Evolutionary conservation across 345 rosid species (phyloP).

Genomic region (Lepidium sativum): DNA sequence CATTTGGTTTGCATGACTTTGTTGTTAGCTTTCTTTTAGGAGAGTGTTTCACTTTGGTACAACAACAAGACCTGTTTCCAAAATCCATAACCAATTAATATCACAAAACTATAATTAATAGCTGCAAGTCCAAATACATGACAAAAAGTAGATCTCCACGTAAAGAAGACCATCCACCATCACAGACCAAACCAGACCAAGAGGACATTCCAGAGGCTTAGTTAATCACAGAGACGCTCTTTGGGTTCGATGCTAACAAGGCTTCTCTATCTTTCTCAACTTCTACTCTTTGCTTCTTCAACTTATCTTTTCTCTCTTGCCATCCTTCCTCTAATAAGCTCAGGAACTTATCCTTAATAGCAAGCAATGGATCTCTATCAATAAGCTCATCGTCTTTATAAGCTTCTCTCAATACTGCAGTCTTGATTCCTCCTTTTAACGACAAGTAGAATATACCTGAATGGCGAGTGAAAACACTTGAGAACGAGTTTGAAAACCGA

Average conservation of each 20-base stretch:
- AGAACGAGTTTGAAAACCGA: conserved; percentile 70
- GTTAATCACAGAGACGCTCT: conserved; percentile 34
- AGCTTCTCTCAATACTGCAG: conserved; percentile 75
- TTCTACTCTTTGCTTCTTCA: conserved; percentile 34
- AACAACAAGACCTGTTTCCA: conserved; percentile 20
- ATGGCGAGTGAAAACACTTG: conserved; percentile 75
- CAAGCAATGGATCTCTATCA: conserved; percentile 60
- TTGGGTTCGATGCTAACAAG: conserved; percentile 25
- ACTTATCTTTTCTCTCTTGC: conserved; percentile 43
- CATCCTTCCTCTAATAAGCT: conserved; percentile 60
- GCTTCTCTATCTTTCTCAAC: conserved; percentile 33
- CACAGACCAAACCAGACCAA: conserved; percentile 27
- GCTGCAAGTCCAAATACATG: conserved; percentile 9
- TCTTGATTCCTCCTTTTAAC: conserved; percentile 73
- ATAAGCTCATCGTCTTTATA: conserved; percentile 47
- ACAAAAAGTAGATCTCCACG: neutral
- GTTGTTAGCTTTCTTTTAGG: conserved; percentile 13
- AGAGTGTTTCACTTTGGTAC: conserved; percentile 26
- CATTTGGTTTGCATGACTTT: conserved; percentile 21
- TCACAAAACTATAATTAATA: neutral
- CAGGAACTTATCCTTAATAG: conserved; percentile 63
- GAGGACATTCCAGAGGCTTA: no score
- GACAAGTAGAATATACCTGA: conserved; percentile 87
- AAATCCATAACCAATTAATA: neutral
- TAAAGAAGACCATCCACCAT: neutral